Percentiles rank a stretch among this genome's conserved stretches.
phyloP scores from a whole-genome alignment of 345 rosid genomes.

The Excoecaria cochinchinensis region DNA sequence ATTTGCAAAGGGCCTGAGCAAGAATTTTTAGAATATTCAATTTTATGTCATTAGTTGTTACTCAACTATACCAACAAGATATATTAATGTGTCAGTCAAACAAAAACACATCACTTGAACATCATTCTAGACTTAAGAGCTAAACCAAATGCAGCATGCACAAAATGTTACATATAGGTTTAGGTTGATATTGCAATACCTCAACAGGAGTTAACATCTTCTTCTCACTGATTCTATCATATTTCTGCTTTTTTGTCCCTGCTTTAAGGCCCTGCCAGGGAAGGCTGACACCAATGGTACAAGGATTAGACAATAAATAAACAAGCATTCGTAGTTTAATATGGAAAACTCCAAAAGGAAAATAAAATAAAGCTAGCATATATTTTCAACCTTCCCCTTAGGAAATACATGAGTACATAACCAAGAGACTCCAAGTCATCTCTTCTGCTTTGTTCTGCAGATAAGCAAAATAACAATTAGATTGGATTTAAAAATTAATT shows the following conservation, averaged over 20 bases:
- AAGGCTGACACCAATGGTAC: slow-evolving; percentile 23
- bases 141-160: neutral
- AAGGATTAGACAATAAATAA: slow-evolving; percentile 10
- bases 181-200: slow-evolving; percentile 17
- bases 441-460: slow-evolving; percentile 33
- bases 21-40: neutral
- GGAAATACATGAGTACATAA: slow-evolving; percentile 37
- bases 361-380: neutral
- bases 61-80: neutral
- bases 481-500: neutral
- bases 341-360: neutral
- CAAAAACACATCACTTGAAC: neutral
- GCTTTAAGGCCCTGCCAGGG: slow-evolving; percentile 38
- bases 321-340: neutral
- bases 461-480: slow-evolving; percentile 4
- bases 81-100: neutral
- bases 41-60: neutral
- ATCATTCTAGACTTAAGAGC: neutral
- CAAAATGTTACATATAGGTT: neutral
- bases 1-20: slow-evolving; percentile 29
- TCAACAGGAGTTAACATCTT: slow-evolving; percentile 33
- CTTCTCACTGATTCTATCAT: slow-evolving; percentile 33
- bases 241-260: slow-evolving; percentile 32
- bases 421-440: slow-evolving; percentile 36
- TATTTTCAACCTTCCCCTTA: slow-evolving; percentile 29